Evolutionary conservation across 75 land plant species (phyloP), one percentile per base, ranked within the genome.

Genomic region (Selaginella moellendorffii): DNA sequence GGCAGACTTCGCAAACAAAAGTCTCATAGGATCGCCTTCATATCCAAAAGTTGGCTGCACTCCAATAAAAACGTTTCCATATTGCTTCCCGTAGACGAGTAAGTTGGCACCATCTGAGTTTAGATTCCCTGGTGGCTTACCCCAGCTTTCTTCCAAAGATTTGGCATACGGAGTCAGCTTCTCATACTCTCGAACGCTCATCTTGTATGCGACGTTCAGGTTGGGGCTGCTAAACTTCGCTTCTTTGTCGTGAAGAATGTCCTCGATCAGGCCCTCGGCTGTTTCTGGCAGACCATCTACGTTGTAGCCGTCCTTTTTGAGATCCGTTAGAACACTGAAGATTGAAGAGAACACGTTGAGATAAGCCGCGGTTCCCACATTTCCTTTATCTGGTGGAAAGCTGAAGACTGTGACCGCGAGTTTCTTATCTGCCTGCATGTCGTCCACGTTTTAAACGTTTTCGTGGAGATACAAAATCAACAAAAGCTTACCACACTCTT

Each of bases 341-440:
- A 95, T 95, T 52, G 99, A 95, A 24, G 88, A 63, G 67, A 95
- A 95, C 27, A 95, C 99, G 62, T 95, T 92, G 22, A 95, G 80
- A 69, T 95, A 95, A 18, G 99, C 99, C 29, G 99, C 99, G 9
- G 97, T 84, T 30, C 99, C 99, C 0, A 95, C 99, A 59, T 95
- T 95, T 65, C 99, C 99, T 66, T 93, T 95, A 80, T 95, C 99
- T 14, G 99, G 99, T 46, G 99, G 99, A 77, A 95, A 95, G 72
- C 99, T 95, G 76, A 95, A 95, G 25, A 95, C 99, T 0, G 99
- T 95, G 42, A 95, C 90, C 18, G 99, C 99, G 36, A 95, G 24
- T 75, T 76, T 95, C 84, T 95, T 95, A 64, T 84, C 97, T 31
- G 73, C 79, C 91, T 91, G 88, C 66, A 69, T 24, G 27, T 52